These are phyloP conservation scores for Allomyces macrogynus DNA, from an alignment of 192 early-diverging fungal genomes.

Conservation along the genomic window DNA sequence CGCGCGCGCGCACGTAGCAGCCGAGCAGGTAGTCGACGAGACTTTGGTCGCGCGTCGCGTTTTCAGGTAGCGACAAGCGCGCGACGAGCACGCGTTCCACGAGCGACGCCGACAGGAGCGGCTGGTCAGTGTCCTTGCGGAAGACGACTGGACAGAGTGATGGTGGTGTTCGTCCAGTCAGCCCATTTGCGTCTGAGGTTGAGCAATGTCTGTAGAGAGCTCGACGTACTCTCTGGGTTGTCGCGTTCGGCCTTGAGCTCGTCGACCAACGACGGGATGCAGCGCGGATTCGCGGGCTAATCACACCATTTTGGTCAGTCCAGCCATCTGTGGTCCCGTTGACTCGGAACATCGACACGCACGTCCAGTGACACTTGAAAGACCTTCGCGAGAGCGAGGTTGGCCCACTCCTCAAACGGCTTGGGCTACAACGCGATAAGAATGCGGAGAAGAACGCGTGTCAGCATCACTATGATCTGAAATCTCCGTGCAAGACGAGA, in stretches of 20 bases:
- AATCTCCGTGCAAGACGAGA: too few species aligned
- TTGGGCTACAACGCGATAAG: neutral
- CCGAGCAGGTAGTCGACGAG: constrained; percentile 42
- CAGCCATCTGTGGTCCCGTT: neutral
- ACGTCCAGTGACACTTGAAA: constrained; percentile 60
- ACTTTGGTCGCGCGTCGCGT: constrained; percentile 17
- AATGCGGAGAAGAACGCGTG: too few species aligned
- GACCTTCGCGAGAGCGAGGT: constrained; percentile 54
- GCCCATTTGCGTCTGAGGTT: constrained; percentile 7
- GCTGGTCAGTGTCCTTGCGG: constrained; percentile 9
- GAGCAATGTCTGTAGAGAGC: neutral
- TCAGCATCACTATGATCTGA: too few species aligned
- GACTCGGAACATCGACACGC: constrained; percentile 3
- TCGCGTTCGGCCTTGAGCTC: constrained; percentile 14
- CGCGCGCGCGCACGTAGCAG: constrained; percentile 33
- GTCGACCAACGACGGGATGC: neutral
- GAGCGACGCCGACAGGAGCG: constrained; percentile 26
- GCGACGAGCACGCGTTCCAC: constrained; percentile 51
- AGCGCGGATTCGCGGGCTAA: neutral
- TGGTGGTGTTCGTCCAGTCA: too few species aligned
- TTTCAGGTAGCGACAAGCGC: constrained; percentile 36
- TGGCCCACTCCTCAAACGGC: constrained; percentile 55
- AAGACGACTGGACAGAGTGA: neutral
- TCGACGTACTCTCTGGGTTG: constrained; percentile 10
- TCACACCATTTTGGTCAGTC: neutral